Evolutionary conservation across 495 filamentous ascomycete genomes (phyloP).

Genomic region (Aspergillus coremiiformis): DNA sequence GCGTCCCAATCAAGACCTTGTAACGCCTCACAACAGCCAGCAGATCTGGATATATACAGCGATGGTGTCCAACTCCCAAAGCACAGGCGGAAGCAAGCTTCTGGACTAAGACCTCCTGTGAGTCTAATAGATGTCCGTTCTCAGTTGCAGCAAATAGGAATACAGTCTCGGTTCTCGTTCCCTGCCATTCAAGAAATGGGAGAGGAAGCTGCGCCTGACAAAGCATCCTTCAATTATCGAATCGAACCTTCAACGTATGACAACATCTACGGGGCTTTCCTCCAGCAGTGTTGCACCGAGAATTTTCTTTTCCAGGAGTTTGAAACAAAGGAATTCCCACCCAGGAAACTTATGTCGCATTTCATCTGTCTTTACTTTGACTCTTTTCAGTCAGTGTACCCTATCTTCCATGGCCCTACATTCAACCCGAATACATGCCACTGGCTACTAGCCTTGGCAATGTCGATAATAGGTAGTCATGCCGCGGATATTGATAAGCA

Average conservation of each 20-base stretch:
- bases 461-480: constrained; percentile 42
- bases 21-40: constrained; percentile 20
- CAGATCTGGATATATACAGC: constrained; percentile 35
- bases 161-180: constrained; percentile 19
- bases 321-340: constrained; percentile 30
- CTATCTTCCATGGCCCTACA: constrained; percentile 37
- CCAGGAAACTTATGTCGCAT: constrained; percentile 19
- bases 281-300: constrained; percentile 28
- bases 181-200: constrained; percentile 14
- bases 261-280: constrained; percentile 28
- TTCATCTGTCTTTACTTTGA: constrained; percentile 34
- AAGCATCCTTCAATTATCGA: constrained; percentile 1
- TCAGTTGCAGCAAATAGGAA: constrained; percentile 6
- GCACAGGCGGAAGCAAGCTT: constrained; percentile 21
- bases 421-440: constrained; percentile 33
- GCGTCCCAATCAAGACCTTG: constrained; percentile 11
- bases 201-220: constrained; percentile 10
- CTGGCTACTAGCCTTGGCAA: constrained; percentile 38
- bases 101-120: constrained; percentile 15
- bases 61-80: constrained; percentile 26
- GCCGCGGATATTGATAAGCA: constrained; percentile 20
- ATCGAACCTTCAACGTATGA: constrained; percentile 31
- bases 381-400: constrained; percentile 38
- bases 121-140: constrained; percentile 9
- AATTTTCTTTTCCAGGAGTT: constrained; percentile 33